These are phyloP conservation scores for Ceraceosorus guamensis DNA, from an alignment of 1,284 basidiomycete species.

Conservation along the genomic window DNA sequence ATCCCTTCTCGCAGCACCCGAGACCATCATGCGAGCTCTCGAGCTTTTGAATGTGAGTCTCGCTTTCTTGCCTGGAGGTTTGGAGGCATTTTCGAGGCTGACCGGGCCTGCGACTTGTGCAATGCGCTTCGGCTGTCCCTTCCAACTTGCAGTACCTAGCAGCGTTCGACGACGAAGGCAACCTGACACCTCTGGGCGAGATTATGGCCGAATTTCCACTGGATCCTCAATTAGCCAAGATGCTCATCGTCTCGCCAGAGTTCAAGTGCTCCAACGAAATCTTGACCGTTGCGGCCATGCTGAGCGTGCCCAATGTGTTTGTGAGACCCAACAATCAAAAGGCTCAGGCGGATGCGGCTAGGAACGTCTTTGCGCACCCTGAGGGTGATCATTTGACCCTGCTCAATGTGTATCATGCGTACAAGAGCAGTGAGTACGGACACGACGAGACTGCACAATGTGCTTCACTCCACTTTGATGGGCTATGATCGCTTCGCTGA, in stretches of 20 bases:
- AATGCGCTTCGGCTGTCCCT: neutral
- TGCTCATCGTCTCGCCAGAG: conserved; percentile 97
- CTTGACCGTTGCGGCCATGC: conserved; percentile 93
- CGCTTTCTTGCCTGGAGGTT: neutral
- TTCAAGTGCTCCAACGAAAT: conserved; percentile 92
- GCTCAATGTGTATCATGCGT: conserved; percentile 92
- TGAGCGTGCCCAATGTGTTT: conserved; percentile 86
- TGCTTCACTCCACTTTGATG: neutral
- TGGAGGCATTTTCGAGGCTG: neutral
- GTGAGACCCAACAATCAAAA: conserved; percentile 71
- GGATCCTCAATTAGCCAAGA: conserved; percentile 92
- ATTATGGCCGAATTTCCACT: conserved; percentile 99
- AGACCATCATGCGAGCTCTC: conserved; percentile 94
- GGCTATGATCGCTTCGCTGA: too few relatives aligned
- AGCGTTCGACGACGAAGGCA: conserved; percentile 89
- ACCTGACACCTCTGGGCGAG: conserved; percentile 74
- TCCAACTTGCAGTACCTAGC: conserved; percentile 67
- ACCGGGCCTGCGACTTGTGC: neutral
- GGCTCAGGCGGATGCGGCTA: conserved; percentile 85
- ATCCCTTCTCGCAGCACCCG: conserved; percentile 86
- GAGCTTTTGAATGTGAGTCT: conserved; percentile 68
- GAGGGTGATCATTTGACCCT: conserved; percentile 93
- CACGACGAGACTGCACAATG: conserved; percentile 2
- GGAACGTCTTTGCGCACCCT: conserved; percentile 78
- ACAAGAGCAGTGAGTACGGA: conserved; percentile 64